A percentile compares a stretch with the other conserved stretches of the same genome.
Conservation (phyloP, 768 basidiomycete species). For the Trametes villosa region DNA sequence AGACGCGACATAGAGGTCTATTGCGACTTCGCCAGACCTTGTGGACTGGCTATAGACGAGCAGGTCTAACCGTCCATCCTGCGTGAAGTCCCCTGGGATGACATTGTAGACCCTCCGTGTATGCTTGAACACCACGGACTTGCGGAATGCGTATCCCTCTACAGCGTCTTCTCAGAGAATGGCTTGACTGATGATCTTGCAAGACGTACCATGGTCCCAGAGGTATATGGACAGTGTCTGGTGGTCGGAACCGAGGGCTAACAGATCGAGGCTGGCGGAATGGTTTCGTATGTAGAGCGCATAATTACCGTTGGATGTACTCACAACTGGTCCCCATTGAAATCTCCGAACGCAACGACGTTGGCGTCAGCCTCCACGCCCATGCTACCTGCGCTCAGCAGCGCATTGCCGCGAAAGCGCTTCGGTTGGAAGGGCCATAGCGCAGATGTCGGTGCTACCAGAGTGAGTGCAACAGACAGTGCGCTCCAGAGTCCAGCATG, state of each 20-base stretch:
- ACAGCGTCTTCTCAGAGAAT: background rate
- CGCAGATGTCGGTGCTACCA: conserved; percentile 22
- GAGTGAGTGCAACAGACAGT: background rate
- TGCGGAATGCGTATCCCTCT: conserved; percentile 65
- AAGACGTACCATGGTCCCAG: conserved; percentile 76
- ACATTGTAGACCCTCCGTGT: conserved; percentile 70
- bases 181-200: background rate
- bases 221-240: conserved; percentile 74
- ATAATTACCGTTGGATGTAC: too few species aligned
- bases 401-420: conserved; percentile 78
- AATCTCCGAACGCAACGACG: conserved; percentile 91
- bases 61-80: conserved; percentile 88
- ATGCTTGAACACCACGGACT: conserved; percentile 58
- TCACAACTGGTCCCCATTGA: conserved; percentile 94
- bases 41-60: conserved; percentile 79
- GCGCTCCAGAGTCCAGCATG: background rate
- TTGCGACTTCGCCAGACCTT: conserved; percentile 55
- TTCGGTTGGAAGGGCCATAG: conserved; percentile 91
- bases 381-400: conserved; percentile 79
- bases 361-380: conserved; percentile 75
- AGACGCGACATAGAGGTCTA: conserved; percentile 72
- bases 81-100: conserved; percentile 92
- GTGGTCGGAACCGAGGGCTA: conserved; percentile 77
- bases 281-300: too few species aligned
- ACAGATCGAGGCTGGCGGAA: conserved; percentile 83